Evolutionary conservation across 2,329 filamentous ascomycete genomes (phyloP).

Genomic region (Penicillium sp.): DNA sequence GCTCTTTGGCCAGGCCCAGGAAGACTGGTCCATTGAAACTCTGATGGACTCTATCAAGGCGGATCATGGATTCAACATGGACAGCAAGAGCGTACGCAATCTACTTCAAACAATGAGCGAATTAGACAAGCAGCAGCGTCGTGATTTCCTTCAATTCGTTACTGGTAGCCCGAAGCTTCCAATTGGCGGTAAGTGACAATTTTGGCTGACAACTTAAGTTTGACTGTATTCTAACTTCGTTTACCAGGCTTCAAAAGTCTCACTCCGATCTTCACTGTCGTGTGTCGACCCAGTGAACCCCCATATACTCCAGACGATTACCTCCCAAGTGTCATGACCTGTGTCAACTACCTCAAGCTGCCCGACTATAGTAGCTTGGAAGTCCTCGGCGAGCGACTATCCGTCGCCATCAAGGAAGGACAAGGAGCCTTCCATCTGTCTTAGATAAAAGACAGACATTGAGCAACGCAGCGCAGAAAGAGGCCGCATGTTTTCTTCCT

Average conservation of each 20-base stretch:
- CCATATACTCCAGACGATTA: constrained; percentile 96
- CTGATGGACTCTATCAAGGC: constrained; percentile 98
- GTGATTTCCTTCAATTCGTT: constrained; percentile 96
- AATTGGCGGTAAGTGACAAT: constrained; percentile 76
- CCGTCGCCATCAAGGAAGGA: constrained; percentile 87
- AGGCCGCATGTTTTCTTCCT: neutral
- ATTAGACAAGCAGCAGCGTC: constrained; percentile 71
- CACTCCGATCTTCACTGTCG: constrained; percentile 98
- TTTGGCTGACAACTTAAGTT: neutral
- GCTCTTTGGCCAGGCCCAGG: constrained; percentile 88
- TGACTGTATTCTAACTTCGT: constrained; percentile 7
- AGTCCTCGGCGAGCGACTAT: constrained; percentile 76
- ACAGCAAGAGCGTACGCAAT: constrained; percentile 93
- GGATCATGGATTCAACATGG: constrained; percentile 98
- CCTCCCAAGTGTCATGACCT: constrained; percentile 99
- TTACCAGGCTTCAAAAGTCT: constrained; percentile 86
- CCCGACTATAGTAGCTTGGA: constrained; percentile 87
- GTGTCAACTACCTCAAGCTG: constrained; percentile 97
- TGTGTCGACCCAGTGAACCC: constrained; percentile 96
- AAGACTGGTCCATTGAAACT: constrained; percentile 97
- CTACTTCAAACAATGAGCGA: constrained; percentile 94
- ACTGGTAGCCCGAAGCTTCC: constrained; percentile 97
- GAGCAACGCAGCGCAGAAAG: neutral
- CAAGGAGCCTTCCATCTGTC: constrained; percentile 98
- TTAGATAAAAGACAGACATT: constrained; percentile 42